Evolutionary conservation across 169 alveolate species (phyloP).

Genomic region (Eimeria necatrix): DNA sequence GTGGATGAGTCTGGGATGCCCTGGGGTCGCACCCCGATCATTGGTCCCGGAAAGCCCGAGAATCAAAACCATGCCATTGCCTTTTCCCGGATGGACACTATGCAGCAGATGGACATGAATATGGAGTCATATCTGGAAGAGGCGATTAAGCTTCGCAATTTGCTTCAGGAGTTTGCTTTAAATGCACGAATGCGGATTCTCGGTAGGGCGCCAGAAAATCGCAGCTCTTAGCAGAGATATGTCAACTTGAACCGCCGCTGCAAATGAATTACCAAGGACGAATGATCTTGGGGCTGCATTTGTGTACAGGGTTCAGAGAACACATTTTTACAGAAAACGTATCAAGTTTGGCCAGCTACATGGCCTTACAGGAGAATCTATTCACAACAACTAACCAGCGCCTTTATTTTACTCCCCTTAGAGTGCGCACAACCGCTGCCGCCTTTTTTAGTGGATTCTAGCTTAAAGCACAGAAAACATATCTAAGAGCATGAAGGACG

Average conservation of each 20-base stretch:
- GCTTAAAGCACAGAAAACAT: too few species aligned
- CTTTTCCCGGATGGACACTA: conserved; percentile 75
- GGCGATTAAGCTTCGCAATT: conserved; percentile 78
- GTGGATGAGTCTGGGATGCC: conserved; percentile 75
- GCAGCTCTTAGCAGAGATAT: too few species aligned
- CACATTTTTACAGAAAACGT: conserved; percentile 81
- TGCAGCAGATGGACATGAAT: conserved; percentile 82
- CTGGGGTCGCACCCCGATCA: conserved; percentile 78
- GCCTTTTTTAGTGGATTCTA: neutral
- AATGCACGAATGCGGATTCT: conserved; percentile 74
- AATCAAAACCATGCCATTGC: conserved; percentile 80
- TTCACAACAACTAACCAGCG: conserved; percentile 79
- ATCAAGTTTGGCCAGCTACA: conserved; percentile 77
- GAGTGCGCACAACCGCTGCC: conserved; percentile 12
- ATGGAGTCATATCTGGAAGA: conserved; percentile 81
- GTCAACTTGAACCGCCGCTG: too few species aligned
- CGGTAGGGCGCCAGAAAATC: conserved; percentile 9
- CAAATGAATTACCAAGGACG: too few species aligned
- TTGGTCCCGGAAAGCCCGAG: conserved; percentile 82
- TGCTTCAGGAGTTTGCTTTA: conserved; percentile 77
- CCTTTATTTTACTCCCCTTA: conserved; percentile 69
- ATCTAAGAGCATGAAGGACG: too few species aligned
- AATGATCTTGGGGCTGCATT: too few species aligned
- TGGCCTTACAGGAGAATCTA: conserved; percentile 80
- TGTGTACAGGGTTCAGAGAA: conserved; percentile 79